Conservation (phyloP, 768 basidiomycete species). For the Boletus subcaerulescens region DNA sequence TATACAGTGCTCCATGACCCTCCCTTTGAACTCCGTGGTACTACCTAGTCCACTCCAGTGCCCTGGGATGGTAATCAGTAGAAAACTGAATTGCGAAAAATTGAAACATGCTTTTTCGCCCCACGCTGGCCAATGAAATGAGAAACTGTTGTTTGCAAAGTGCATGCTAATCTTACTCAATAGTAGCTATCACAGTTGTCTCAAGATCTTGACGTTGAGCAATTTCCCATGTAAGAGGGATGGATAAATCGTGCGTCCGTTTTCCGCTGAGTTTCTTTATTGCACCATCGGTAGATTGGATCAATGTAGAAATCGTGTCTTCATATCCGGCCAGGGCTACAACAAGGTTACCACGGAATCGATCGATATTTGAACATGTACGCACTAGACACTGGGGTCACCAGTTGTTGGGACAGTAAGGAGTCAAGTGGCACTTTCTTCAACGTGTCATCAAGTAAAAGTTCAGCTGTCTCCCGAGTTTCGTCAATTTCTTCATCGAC, state of each 20-base stretch:
- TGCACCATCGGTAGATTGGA: conserved; percentile 1
- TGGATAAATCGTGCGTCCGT: not conserved
- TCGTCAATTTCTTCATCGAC: too few species aligned
- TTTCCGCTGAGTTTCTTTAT: conserved; percentile 1
- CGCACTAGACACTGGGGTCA: too few species aligned
- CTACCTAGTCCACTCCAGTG: not conserved
- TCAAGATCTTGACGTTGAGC: conserved; percentile 6
- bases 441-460: too few species aligned
- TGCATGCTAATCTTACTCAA: not conserved
- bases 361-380: too few species aligned
- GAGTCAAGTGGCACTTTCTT: too few species aligned
- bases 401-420: too few species aligned
- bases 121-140: not conserved
- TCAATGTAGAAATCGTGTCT: not conserved
- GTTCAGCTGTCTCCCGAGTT: not conserved
- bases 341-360: too few species aligned
- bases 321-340: too few species aligned
- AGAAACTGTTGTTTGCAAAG: not conserved
- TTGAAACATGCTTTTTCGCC: not conserved
- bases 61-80: not conserved
- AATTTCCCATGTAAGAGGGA: conserved; percentile 4
- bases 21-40: not conserved
- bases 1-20: not conserved
- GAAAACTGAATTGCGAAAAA: not conserved
- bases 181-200: not conserved